Base-by-base conservation (phyloP, 768 basidiomycete species). In the Suillus fuscotomentosus region DNA sequence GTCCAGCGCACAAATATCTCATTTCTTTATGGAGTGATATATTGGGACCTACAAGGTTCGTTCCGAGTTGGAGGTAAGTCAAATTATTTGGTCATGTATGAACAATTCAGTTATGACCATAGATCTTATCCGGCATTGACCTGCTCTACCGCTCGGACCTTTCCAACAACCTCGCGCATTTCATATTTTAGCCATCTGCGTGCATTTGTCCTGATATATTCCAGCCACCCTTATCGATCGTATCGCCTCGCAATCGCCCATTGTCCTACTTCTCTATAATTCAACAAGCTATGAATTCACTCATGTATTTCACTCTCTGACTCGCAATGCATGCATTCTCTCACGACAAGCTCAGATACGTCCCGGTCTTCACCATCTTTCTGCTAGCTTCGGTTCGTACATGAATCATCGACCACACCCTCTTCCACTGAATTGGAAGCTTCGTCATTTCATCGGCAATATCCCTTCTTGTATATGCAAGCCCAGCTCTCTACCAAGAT, bases 331-430 rank as follows among this genome's bases (percentile, higher is more conserved):
- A 31, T 10, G 2, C 27, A 24, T 31, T 10, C 27, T 51, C 50
- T 51, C 31, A 31, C 11, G 51, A 24, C 24, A 13, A 24, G 48
- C 24, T 14, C 48, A 24, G 5, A 22, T 14, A 14, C 22, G 22
- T 47, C 22, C 41, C 34, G 17, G 45, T 48, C 42, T 60, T 45
- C 50, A 10, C 48, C 20, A 9, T 62, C 50, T 20, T 63, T 20
- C 47, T 45, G 15, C 27, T 61, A 15, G 45, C 43, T 67, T 43
- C n/a, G 42, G 67, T 66, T 43, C 17, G 62, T 63, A 9, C 41
- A 2, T 42, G 17, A 31, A 20, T 59, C 42, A 31, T 45, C 65
- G 39, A 55, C 24, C 13, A 20, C 17, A 36, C 10, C 20, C 31
- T 13, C 47, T 38, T 42, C 24, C 31, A 22, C 15, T 55, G 3